Base-by-base conservation (phyloP, 2,329 filamentous ascomycete genomes). In the Dendryphion nanum region DNA sequence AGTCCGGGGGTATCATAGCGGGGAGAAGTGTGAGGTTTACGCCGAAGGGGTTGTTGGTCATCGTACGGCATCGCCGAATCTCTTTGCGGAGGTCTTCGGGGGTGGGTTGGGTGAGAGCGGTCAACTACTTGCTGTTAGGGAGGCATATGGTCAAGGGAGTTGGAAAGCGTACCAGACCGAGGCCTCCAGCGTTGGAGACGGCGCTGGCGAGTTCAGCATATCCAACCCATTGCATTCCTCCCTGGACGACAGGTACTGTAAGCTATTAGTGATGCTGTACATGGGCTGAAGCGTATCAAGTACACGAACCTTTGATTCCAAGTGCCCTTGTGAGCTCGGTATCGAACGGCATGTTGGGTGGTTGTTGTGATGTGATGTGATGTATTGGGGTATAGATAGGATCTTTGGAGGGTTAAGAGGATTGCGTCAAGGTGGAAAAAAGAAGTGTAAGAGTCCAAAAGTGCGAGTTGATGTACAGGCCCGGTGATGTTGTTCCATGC, bases 11-110 rank as follows among this genome's bases (percentile, higher is more conserved):
- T 7, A 89, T 83, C 55, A 97, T 79, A 39, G 90, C 79, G 18
- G 93, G 93, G 31, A 97, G 83, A 45, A 97, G 83, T 6, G 93
- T 98, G 53, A 97, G 80, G 72, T 98, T 98, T 56, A 97, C 91
- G 59, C 78, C 93, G 67, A 98, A 97, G 14, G 87, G 87, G 49
- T 81, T 77, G 46, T 75, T 74, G 40, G 87, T 93, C 74, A 97
- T 81, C 48, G 76, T 80, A 53, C 83, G 85, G 76, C 88, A 95
- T 71, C 81, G 83, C 48, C 80, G 84, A 70, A 98, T 98, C 73
- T 98, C 93, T 61, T 87, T 86, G 67, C 91, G 89, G 40, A 98
- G 83, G 63, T 88, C 89, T 67, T 89, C 87, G 33, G 93, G 91
- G 13, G 86, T 85, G 21, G 93, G 87, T 78, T 95, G 94, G 37